Percentiles rank a stretch among this genome's conserved stretches.
Evolutionary conservation across 805 yeast species (phyloP).

Genomic region (Sugiyamaella americana): DNA sequence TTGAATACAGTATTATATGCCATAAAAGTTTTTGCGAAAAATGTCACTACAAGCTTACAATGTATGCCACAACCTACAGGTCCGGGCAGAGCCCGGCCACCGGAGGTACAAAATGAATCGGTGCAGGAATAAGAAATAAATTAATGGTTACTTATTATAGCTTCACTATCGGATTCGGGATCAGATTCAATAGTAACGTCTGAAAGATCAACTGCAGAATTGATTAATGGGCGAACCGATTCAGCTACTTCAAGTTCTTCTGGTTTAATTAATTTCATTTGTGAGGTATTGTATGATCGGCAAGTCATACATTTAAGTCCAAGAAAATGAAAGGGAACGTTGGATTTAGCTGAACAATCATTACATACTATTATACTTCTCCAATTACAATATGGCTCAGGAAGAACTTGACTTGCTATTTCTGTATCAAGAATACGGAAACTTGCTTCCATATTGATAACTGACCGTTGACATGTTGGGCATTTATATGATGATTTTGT

Average conservation of each 20-base stretch:
- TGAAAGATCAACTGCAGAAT: background rate
- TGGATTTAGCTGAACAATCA: conserved; percentile 81
- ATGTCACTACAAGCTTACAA: too few species aligned
- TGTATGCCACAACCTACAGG: too few species aligned
- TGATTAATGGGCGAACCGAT: background rate
- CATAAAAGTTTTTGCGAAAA: too few species aligned
- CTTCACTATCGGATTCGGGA: too few species aligned
- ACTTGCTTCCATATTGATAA: conserved; percentile 81
- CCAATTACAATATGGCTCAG: conserved; percentile 75
- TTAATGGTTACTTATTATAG: too few species aligned
- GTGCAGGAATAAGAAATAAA: too few species aligned
- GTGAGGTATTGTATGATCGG: conserved; percentile 79
- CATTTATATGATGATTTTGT: conserved; percentile 83
- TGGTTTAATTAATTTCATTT: conserved; percentile 61
- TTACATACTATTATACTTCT: conserved; percentile 60
- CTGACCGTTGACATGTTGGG: conserved; percentile 81
- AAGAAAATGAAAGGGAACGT: conserved; percentile 69
- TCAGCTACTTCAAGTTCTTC: conserved; percentile 40
- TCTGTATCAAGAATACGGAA: conserved; percentile 83
- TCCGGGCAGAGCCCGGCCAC: too few species aligned
- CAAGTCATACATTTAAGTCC: conserved; percentile 88
- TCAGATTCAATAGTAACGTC: conserved; percentile 5
- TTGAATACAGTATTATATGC: too few species aligned
- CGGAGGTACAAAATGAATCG: too few species aligned
- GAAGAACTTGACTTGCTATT: conserved; percentile 67